These are phyloP conservation scores for Neurospora sublineolata DNA, from an alignment of 495 filamentous ascomycete species.

Conservation along the genomic window DNA sequence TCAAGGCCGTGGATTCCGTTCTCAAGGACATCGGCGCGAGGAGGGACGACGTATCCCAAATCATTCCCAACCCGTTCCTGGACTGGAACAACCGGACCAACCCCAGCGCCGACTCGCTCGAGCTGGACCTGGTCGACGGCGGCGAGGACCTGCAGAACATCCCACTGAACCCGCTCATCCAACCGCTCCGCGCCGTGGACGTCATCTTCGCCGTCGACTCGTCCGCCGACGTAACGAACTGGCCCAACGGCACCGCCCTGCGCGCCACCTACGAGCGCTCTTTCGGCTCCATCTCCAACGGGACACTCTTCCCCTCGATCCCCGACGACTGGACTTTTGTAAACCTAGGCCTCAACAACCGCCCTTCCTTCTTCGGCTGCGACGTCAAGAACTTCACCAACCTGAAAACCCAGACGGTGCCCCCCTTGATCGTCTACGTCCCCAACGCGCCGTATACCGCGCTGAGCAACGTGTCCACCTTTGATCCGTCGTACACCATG, in stretches of 20 bases:
- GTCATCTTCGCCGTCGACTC: constrained; percentile 88
- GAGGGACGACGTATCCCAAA: constrained; percentile 71
- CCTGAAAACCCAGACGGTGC: constrained; percentile 9
- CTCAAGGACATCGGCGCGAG: constrained; percentile 41
- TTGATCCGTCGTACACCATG: constrained; percentile 47
- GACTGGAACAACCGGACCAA: constrained; percentile 54
- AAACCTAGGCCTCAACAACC: constrained; percentile 71
- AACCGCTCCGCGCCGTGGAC: constrained; percentile 67
- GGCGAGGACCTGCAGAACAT: constrained; percentile 83
- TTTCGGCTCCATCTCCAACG: constrained; percentile 54
- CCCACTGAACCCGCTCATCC: constrained; percentile 75
- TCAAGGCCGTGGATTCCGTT: constrained; percentile 42
- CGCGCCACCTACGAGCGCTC: constrained; percentile 76
- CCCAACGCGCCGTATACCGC: constrained; percentile 73
- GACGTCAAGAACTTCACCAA: constrained; percentile 53
- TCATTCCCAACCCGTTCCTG: constrained; percentile 76
- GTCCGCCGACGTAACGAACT: constrained; percentile 67
- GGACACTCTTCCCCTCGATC: constrained; percentile 71
- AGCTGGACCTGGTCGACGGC: constrained; percentile 75
- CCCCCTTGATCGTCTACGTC: constrained; percentile 80
- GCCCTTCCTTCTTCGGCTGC: constrained; percentile 91
- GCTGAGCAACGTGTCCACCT: constrained; percentile 65
- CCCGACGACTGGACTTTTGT: constrained; percentile 81
- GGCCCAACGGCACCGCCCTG: constrained; percentile 80
- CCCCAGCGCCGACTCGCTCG: constrained; percentile 37